Evolutionary conservation across 768 basidiomycete species (phyloP), one percentile per base, ranked within the genome.

Genomic region (Russula virescens): DNA sequence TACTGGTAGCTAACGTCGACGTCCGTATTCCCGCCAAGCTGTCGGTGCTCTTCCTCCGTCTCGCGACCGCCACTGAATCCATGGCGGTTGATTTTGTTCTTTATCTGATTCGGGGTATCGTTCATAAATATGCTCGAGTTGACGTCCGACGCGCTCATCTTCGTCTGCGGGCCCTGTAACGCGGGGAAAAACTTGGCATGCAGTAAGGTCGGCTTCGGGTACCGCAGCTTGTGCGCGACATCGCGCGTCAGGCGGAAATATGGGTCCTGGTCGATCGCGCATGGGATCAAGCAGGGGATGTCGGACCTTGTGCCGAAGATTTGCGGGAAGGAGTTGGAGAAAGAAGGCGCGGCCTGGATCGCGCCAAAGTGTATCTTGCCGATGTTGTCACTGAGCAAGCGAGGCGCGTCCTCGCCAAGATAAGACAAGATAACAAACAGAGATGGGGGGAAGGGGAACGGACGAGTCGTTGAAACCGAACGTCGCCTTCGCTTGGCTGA

Each of bases 121-220:
- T 81, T 92, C 96, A 99, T 98, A 79, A 83, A 98, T 68, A 99
- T 95, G 66, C 91, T 91, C 66, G 88, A 91, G 75, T 94, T 96
- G 23, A 85, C 79, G 74, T 96, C 89, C 54, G 91, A 94, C 5
- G 97, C 97, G 73, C 94, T 97, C 97, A 99, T 99, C 78, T 99
- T 99, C 40, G 94, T 96, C 74, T 97, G 94, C 2, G 97, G 91
- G 47, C 97, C 97, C 75, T 98, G 96, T 11, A 99, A 81, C 5
- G 97, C 95, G 13, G 97, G 97, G 78, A 99, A 96, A 81, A 99
- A 99, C 71, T 96, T 96, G 51, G 95, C 83, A 75, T 98, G 94
- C 53, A 99, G 77, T 26, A 98, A 83, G 2, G 89, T 77, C 2
- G 97, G 97, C 74, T 99, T 99, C 47, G 88, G 93, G 77, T 96